A percentile compares a stretch with the other conserved stretches of the same genome.
Evolutionary conservation across 495 filamentous ascomycete genomes (phyloP).

Genomic region (Tuber brumale): DNA sequence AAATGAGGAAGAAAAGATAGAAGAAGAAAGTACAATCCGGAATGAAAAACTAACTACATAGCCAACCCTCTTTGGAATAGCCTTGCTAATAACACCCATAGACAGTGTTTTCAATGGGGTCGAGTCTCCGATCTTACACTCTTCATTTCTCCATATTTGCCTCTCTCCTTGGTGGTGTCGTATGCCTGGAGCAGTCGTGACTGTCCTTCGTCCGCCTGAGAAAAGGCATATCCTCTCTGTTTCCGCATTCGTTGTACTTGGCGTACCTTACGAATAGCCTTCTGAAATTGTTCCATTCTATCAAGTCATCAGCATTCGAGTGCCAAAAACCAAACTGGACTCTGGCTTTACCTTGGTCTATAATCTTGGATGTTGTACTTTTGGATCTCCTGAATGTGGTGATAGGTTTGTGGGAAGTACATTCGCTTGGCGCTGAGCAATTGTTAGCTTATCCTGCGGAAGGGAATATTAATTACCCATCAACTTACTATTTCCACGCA

Average conservation of each 20-base stretch:
- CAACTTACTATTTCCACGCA: slow-evolving; percentile 58
- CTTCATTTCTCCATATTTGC: slow-evolving; percentile 93
- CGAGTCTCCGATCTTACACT: slow-evolving; percentile 46
- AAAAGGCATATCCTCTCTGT: slow-evolving; percentile 96
- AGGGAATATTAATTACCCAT: background rate
- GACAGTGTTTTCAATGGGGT: slow-evolving; percentile 14
- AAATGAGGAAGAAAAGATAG: slow-evolving; percentile 9
- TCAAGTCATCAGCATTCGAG: slow-evolving; percentile 17
- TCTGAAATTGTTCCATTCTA: slow-evolving; percentile 99
- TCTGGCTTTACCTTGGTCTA: slow-evolving; percentile 60
- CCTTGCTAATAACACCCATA: slow-evolving; percentile 22
- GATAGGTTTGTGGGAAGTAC: slow-evolving; percentile 92
- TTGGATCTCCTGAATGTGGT: slow-evolving; percentile 99
- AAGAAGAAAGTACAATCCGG: slow-evolving; percentile 22
- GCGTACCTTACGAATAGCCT: slow-evolving; percentile 95
- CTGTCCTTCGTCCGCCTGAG: slow-evolving; percentile 90
- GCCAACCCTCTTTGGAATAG: slow-evolving; percentile 24
- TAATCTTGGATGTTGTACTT: slow-evolving; percentile 99
- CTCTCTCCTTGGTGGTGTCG: slow-evolving; percentile 87
- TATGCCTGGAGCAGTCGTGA: slow-evolving; percentile 92
- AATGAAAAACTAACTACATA: slow-evolving; percentile 29
- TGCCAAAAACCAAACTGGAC: slow-evolving; percentile 9
- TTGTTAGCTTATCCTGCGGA: slow-evolving; percentile 34
- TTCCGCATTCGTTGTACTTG: slow-evolving; percentile 99
- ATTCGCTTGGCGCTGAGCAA: slow-evolving; percentile 85